Conservation (phyloP, 2,329 filamentous ascomycete genomes). For the Aspergillus persii region DNA sequence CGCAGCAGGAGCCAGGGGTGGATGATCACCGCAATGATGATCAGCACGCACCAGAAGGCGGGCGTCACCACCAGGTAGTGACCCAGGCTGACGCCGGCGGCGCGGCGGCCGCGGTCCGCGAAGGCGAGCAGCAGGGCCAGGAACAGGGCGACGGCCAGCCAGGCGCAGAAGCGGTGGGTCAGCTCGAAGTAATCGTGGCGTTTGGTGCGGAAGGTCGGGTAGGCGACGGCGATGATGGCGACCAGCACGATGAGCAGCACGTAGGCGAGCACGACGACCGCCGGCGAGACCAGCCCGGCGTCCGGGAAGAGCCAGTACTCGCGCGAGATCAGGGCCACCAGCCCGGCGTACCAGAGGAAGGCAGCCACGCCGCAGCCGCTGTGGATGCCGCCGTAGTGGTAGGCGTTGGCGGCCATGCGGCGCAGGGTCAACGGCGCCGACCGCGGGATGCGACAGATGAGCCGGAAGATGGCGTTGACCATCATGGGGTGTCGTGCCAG, state of each 20-base stretch:
- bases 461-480: slow-evolving; percentile 51
- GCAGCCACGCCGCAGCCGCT: slow-evolving; percentile 51
- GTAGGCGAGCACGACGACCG: slow-evolving; percentile 53
- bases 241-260: slow-evolving; percentile 58
- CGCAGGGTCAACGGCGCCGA: slow-evolving; percentile 47
- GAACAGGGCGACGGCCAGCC: slow-evolving; percentile 64
- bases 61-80: slow-evolving; percentile 47
- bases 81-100: slow-evolving; percentile 35
- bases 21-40: slow-evolving; percentile 63
- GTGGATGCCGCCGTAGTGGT: slow-evolving; percentile 56
- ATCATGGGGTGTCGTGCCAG: slow-evolving; percentile 53
- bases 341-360: slow-evolving; percentile 47
- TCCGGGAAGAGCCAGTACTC: slow-evolving; percentile 27
- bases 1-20: slow-evolving; percentile 73
- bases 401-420: slow-evolving; percentile 49
- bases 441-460: slow-evolving; percentile 45
- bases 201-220: slow-evolving; percentile 61
- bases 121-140: slow-evolving; percentile 62
- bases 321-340: slow-evolving; percentile 35
- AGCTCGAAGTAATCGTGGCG: slow-evolving; percentile 69
- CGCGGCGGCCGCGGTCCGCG: slow-evolving; percentile 43
- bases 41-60: slow-evolving; percentile 66
- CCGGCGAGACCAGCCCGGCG: slow-evolving; percentile 24
- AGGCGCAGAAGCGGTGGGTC: slow-evolving; percentile 70
- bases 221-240: slow-evolving; percentile 60